Evolutionary conservation across 768 basidiomycete genomes (phyloP).

Genomic region (Mycena metata): DNA sequence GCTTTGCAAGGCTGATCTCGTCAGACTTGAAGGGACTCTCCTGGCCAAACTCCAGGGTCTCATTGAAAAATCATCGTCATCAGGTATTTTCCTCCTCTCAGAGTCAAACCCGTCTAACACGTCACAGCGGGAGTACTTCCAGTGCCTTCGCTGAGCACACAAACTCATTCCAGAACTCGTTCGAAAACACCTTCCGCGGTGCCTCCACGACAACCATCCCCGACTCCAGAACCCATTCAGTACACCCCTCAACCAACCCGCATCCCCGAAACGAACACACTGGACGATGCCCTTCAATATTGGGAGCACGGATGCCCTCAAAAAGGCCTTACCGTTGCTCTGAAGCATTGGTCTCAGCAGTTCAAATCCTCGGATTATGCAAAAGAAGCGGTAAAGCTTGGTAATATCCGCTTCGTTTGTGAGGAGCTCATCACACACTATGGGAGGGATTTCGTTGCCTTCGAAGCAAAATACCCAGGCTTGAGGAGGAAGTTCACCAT

Average conservation of each 20-base stretch:
- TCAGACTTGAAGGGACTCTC: neutral
- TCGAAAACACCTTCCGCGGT: no score
- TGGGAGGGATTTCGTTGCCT: neutral
- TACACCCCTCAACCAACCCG: slow-evolving; percentile 7
- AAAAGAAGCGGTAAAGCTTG: slow-evolving; percentile 22
- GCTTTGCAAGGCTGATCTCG: slow-evolving; percentile 26
- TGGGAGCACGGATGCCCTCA: slow-evolving; percentile 34
- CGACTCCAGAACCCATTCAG: neutral
- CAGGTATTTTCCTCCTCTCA: neutral
- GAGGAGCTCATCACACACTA: slow-evolving; percentile 6
- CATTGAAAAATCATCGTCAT: slow-evolving; percentile 15
- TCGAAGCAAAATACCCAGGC: slow-evolving; percentile 18
- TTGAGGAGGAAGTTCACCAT: slow-evolving; percentile 20
- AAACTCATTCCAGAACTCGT: no score
- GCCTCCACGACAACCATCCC: neutral
- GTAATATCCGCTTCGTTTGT: slow-evolving; percentile 23
- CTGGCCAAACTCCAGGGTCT: slow-evolving; percentile 5
- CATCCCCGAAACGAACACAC: slow-evolving; percentile 34
- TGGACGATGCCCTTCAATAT: slow-evolving; percentile 40
- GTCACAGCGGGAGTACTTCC: no score
- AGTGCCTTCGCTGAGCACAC: no score
- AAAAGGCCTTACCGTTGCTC: slow-evolving; percentile 32
- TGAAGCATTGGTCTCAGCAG: slow-evolving; percentile 31
- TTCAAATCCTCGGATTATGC: slow-evolving; percentile 30
- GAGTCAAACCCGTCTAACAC: neutral